phyloP scores from a whole-genome alignment of 345 rosid species.

The Nasturtium officinale region DNA sequence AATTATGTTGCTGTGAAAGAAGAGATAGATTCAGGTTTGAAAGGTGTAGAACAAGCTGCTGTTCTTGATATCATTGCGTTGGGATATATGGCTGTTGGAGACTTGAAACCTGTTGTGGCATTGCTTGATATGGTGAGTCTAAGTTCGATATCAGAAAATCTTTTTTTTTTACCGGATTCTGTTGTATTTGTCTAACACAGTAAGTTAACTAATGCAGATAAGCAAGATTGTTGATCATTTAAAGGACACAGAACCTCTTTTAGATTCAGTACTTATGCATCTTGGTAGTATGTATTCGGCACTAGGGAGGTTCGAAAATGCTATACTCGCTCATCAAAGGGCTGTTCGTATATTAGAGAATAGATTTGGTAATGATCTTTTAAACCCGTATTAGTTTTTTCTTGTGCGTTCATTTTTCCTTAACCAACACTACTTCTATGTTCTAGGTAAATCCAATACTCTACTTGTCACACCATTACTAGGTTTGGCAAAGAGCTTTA shows the following conservation, averaged over 20 bases:
- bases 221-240: constrained; percentile 52
- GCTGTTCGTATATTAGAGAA: constrained; percentile 56
- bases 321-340: constrained; percentile 56
- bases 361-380: constrained; percentile 55
- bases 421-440: neutral
- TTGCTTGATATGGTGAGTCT: constrained; percentile 61
- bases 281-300: constrained; percentile 81
- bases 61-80: constrained; percentile 73
- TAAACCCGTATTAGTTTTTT: neutral
- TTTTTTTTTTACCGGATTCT: neutral
- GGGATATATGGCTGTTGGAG: constrained; percentile 77
- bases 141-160: constrained; percentile 1
- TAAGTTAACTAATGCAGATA: constrained; percentile 54
- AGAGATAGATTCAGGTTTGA: constrained; percentile 58
- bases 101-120: constrained; percentile 52
- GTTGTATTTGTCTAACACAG: constrained; percentile 12
- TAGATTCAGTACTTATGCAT: constrained; percentile 75
- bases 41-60: constrained; percentile 77
- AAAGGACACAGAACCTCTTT: constrained; percentile 58
- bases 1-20: constrained; percentile 74
- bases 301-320: constrained; percentile 66
- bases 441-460: constrained; percentile 55
- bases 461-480: constrained; percentile 70
- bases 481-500: constrained; percentile 80
- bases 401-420: constrained; percentile 1